Evolutionary conservation across 2,329 filamentous ascomycete genomes (phyloP), one percentile per base, ranked within the genome.

Genomic region (Lasiodiplodia sp.): DNA sequence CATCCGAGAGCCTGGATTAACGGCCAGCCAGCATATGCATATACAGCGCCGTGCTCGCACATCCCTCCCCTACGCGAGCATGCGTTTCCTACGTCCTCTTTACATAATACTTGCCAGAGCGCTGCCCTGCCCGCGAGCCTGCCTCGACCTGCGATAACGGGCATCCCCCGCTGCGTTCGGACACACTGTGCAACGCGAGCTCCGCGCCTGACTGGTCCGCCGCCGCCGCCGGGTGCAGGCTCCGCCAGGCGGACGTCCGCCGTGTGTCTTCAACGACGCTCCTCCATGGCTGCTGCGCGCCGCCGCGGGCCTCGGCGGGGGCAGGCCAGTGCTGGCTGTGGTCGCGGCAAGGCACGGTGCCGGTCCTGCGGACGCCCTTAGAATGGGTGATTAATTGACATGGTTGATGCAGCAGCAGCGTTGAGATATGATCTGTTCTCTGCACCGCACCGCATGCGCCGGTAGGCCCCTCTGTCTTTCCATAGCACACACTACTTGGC

Each of bases 1-100:
- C 31, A 52, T 64, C 60, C 60, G 60, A 64, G 60, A 52, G 47
- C 60, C 60, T 64, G 60, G 60, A 64, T 52, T 52, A 64, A 64
- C 60, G 60, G 60, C 47, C 44, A 51, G 40, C 58, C 58, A 25
- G 58, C 58, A 63, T 63, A 64, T 64, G 58, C 58, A 63, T 52
- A 64, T 64, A 64, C 60, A 52, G 51, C 44, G 44, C 38, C 57
- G 57, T 40, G 38, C 38, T 47, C 57, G 34, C 25, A 47, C 60
- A 34, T 28, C 16, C 28, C 34, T 52, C 60, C 34, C 47, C 28
- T n/a, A 28, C 11, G n/a, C 60, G 34, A 12, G 28, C 31, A 28
- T 28, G 57, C 23, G 40, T 21, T 28, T 49, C 58, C 58, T 63
- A 63, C 58, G 58, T 49, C 58, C 40, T 64, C 60, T 64, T 52